Evolutionary conservation across 768 basidiomycete species (phyloP).

Genomic region (Lactarius sp.): DNA sequence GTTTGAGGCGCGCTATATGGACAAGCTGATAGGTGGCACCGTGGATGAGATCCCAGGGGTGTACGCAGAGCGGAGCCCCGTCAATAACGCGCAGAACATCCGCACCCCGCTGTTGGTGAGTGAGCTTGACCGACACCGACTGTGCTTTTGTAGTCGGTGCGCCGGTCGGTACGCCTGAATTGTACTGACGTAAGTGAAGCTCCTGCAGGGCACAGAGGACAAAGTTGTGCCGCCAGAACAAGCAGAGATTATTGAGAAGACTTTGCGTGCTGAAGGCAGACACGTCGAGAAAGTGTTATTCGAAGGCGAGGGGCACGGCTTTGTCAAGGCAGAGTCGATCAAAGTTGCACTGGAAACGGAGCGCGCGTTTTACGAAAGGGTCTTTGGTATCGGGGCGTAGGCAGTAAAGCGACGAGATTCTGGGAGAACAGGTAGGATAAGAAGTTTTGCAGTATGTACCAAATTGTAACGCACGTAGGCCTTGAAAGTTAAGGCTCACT

Average conservation of each 20-base stretch:
- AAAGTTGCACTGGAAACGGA: constrained; percentile 50
- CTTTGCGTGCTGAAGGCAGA: constrained; percentile 36
- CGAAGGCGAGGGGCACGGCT: constrained; percentile 64
- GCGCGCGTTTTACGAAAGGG: constrained; percentile 48
- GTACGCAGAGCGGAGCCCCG: constrained; percentile 56
- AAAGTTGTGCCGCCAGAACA: constrained; percentile 41
- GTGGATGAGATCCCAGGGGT: constrained; percentile 48
- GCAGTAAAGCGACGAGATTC: background rate
- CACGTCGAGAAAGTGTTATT: constrained; percentile 57
- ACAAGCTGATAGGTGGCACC: constrained; percentile 60
- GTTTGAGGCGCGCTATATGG: constrained; percentile 56
- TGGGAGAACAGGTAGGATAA: background rate
- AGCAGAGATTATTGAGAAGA: constrained; percentile 44
- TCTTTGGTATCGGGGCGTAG: constrained; percentile 29
- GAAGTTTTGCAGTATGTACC: background rate
- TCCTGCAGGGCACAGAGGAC: constrained; percentile 1
- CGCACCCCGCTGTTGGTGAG: constrained; percentile 57
- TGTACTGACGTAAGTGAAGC: background rate
- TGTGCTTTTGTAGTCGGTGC: background rate
- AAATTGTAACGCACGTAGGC: background rate
- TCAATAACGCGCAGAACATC: constrained; percentile 59
- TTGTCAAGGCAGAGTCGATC: constrained; percentile 52
- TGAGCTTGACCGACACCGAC: background rate
- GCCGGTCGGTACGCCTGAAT: background rate
- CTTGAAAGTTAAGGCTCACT: too few relatives aligned